A percentile compares a stretch with the other conserved stretches of the same genome.
Evolutionary conservation across 176 grass and related monocot species (phyloP).

Genomic region (Echinochloa phyllopogon): DNA sequence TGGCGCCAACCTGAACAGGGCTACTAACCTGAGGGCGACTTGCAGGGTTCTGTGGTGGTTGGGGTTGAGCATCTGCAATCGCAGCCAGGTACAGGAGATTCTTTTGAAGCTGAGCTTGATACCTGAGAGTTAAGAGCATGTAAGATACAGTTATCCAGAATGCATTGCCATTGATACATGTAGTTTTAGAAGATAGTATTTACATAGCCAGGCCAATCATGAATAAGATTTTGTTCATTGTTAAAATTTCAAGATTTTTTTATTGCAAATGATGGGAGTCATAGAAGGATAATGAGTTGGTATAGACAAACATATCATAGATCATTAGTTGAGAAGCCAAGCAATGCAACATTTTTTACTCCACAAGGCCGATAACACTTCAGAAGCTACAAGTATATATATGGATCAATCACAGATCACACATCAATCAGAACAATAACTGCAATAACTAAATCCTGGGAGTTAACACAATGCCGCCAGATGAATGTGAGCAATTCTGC

Average conservation of each 20-base stretch:
- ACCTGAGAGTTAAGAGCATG: conserved; percentile 59
- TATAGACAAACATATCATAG: neutral
- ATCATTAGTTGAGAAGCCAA: neutral
- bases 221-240: neutral
- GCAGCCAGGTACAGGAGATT: conserved; percentile 93
- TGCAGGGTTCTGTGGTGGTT: conserved; percentile 51
- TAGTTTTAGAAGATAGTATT: neutral
- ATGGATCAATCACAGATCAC: neutral
- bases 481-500: neutral
- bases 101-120: conserved; percentile 98
- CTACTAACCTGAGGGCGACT: conserved; percentile 77
- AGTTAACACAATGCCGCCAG: neutral
- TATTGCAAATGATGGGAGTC: neutral
- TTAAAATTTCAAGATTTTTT: neutral
- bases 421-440: neutral
- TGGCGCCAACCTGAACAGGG: neutral
- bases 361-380: neutral
- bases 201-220: conserved; percentile 6
- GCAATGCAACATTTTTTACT: neutral
- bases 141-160: conserved; percentile 29
- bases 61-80: conserved; percentile 81
- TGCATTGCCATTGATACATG: conserved; percentile 13
- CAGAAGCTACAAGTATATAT: conserved; percentile 2
- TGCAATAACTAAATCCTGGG: neutral
- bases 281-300: neutral